A percentile compares a stretch with the other conserved stretches of the same genome.
These are phyloP conservation scores for Tolypocladium capitatum DNA, from an alignment of 2,329 filamentous ascomycete species.

Conservation along the genomic window DNA sequence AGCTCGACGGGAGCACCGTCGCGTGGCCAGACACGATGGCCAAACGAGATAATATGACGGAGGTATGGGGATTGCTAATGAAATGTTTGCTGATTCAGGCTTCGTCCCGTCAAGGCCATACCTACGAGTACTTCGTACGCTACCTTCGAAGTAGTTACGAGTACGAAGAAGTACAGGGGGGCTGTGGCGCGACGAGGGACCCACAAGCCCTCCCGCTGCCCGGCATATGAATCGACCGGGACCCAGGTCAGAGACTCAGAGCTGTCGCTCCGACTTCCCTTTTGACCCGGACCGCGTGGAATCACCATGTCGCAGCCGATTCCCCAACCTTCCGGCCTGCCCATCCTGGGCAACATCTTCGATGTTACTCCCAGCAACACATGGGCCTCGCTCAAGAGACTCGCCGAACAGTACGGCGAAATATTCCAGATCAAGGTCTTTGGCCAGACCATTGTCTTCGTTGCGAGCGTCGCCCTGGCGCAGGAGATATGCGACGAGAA, in stretches of 20 bases:
- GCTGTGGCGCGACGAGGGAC: too few species aligned
- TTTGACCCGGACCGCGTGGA: neutral
- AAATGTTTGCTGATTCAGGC: too few species aligned
- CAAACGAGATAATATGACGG: too few species aligned
- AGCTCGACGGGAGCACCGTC: too few species aligned
- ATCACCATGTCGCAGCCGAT: constrained; percentile 20
- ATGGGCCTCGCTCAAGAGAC: constrained; percentile 22
- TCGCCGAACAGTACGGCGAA: constrained; percentile 22
- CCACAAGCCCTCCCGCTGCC: too few species aligned
- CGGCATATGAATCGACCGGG: neutral
- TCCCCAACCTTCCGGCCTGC: constrained; percentile 20
- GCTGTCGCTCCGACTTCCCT: neutral
- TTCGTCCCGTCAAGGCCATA: too few species aligned
- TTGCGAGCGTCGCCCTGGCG: constrained; percentile 33
- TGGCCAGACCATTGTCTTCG: constrained; percentile 24
- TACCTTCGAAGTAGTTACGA: too few species aligned
- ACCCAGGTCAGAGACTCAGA: neutral
- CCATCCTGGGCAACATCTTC: constrained; percentile 24
- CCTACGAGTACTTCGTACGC: too few species aligned
- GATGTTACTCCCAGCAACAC: constrained; percentile 21
- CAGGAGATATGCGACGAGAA: constrained; percentile 38
- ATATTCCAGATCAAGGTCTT: constrained; percentile 25
- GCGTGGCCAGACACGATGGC: too few species aligned
- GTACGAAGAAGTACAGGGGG: too few species aligned
- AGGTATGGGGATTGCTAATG: too few species aligned